A percentile compares a stretch with the other conserved stretches of the same genome.
phyloP scores from a whole-genome alignment of 768 basidiomycete species.

The button mushroom (Agaricus bisporus) region DNA sequence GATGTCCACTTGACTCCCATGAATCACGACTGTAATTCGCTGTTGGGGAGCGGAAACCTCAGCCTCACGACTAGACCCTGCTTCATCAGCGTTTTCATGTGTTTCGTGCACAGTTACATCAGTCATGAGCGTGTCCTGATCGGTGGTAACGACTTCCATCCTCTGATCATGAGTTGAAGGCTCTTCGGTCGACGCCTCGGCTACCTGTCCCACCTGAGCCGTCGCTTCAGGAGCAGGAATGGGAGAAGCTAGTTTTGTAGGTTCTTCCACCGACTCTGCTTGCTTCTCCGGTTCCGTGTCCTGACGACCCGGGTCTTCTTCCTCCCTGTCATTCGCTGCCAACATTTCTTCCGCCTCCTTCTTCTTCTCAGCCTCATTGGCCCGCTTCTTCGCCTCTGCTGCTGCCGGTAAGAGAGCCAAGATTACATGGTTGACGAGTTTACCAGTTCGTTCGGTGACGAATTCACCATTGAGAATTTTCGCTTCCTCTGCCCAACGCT shows the following conservation, averaged over 20 bases:
- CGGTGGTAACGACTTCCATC: conserved; percentile 6
- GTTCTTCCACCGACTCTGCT: conserved; percentile 27
- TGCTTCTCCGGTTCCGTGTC: conserved; percentile 27
- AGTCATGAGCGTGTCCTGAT: conserved; percentile 27
- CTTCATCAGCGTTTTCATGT: conserved; percentile 44
- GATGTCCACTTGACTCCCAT: conserved; percentile 92
- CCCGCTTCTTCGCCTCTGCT: conserved; percentile 52
- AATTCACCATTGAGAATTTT: conserved; percentile 77
- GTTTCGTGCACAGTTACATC: conserved; percentile 19
- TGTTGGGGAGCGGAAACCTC: conserved; percentile 25
- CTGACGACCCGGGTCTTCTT: conserved; percentile 26
- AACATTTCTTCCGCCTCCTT: conserved; percentile 42
- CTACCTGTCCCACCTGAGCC: background rate
- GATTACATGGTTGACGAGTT: conserved; percentile 64
- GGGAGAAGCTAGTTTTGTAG: conserved; percentile 15
- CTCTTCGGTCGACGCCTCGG: conserved; percentile 8
- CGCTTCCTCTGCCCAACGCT: conserved; percentile 87
- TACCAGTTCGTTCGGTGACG: conserved; percentile 57
- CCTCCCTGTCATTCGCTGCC: conserved; percentile 19
- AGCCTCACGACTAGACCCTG: conserved; percentile 35
- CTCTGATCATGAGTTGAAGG: conserved; percentile 10
- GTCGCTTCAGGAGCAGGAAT: background rate
- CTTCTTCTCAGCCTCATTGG: conserved; percentile 53
- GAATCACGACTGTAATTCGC: conserved; percentile 84
- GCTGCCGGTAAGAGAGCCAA: conserved; percentile 78